phyloP scores from a whole-genome alignment of 768 basidiomycete genomes.

The Mycena alexandri region DNA sequence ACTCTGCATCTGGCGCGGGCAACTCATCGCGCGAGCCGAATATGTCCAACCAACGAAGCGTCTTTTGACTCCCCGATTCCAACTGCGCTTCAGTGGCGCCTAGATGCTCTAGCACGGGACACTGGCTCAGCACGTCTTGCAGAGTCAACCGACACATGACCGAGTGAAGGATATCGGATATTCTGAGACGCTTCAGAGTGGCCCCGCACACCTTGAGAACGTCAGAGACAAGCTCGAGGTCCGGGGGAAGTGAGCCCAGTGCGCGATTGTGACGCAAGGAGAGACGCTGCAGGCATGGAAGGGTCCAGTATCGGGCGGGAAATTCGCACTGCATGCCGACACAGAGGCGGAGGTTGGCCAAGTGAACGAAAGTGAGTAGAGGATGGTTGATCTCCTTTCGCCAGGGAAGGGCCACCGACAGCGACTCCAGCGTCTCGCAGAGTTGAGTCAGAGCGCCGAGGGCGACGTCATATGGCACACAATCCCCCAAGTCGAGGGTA shows the following conservation, averaged over 20 bases:
- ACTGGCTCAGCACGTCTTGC: neutral
- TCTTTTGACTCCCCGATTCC: neutral
- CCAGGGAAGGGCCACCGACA: neutral
- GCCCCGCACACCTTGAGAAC: constrained; percentile 1
- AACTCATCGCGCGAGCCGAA: neutral
- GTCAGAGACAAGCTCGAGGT: neutral
- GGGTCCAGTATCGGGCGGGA: constrained; percentile 2
- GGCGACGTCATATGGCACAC: neutral
- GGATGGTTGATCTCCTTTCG: neutral
- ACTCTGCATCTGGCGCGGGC: no score
- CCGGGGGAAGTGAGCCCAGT: neutral
- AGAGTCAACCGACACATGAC: neutral
- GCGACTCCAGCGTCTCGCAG: constrained; percentile 5
- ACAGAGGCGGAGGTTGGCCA: constrained; percentile 14
- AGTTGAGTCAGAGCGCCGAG: neutral
- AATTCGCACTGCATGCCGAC: neutral
- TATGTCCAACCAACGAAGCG: neutral
- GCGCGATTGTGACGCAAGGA: neutral
- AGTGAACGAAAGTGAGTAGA: neutral
- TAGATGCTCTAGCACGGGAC: constrained; percentile 7
- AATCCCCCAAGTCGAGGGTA: constrained; percentile 4
- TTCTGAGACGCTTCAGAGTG: neutral
- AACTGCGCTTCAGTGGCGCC: neutral
- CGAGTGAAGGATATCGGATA: no score
- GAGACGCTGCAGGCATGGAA: constrained; percentile 2